Evolutionary conservation across 495 filamentous ascomycete species (phyloP).

Genomic region (Massariosphaeria phaeospora): DNA sequence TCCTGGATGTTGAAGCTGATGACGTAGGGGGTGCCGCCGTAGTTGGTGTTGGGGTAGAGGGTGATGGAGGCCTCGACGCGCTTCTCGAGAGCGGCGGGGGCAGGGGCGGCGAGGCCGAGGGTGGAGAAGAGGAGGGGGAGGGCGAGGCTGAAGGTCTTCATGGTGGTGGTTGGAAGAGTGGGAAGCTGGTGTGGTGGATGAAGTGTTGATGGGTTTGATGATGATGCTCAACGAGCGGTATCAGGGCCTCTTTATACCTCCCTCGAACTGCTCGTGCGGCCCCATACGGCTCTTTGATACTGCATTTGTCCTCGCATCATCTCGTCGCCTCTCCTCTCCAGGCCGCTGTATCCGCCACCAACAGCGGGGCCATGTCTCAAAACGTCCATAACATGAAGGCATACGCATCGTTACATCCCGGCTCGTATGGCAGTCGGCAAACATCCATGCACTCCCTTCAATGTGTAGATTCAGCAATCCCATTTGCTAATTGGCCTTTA

Average conservation of each 20-base stretch:
- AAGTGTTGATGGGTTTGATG: not conserved
- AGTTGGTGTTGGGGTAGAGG: constrained; percentile 1
- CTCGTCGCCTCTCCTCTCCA: not conserved
- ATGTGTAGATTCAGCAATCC: no score
- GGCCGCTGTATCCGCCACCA: not conserved
- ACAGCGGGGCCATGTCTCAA: no score
- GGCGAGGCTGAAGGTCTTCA: constrained; percentile 4
- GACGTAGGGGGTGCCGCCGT: not conserved
- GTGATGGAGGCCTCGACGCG: constrained; percentile 10
- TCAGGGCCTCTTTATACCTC: not conserved
- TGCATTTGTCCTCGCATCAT: not conserved
- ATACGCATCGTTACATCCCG: no score
- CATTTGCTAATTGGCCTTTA: no score
- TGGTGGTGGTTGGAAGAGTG: not conserved
- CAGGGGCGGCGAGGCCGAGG: not conserved
- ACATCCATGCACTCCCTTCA: no score
- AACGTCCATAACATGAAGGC: no score
- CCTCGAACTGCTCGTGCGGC: not conserved
- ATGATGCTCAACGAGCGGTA: not conserved
- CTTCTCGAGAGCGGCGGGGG: constrained; percentile 1
- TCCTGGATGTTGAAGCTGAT: not conserved
- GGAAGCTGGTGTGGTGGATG: not conserved
- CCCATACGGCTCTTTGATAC: not conserved
- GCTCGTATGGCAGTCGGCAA: no score
- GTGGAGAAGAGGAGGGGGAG: not conserved